A percentile compares a stretch with the other conserved stretches of the same genome.
These are phyloP conservation scores for Mycena albidolilacea DNA, from an alignment of 768 basidiomycete species.

Conservation along the genomic window DNA sequence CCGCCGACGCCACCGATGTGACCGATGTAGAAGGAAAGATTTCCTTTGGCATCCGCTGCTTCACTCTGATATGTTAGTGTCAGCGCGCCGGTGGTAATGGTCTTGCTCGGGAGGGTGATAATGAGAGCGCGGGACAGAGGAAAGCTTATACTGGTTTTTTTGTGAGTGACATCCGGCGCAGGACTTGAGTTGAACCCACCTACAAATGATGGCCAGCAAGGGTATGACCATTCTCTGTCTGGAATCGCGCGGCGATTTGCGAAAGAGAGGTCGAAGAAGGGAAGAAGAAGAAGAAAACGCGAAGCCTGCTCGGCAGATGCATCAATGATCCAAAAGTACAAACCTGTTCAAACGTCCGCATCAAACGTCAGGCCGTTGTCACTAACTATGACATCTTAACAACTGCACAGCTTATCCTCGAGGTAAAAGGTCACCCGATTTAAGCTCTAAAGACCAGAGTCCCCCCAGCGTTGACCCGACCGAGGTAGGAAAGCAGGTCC, in stretches of 20 bases:
- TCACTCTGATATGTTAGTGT: conserved; percentile 15
- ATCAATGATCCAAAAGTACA: no score
- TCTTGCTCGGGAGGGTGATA: background rate
- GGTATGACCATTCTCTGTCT: background rate
- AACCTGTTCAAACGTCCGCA: no score
- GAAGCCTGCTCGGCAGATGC: no score
- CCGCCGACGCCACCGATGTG: conserved; percentile 1
- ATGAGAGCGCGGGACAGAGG: conserved; percentile 9
- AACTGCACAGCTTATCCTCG: no score
- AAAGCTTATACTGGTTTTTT: no score
- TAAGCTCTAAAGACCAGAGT: no score
- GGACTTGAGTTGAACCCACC: background rate
- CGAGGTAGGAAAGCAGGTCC: no score
- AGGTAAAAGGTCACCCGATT: no score
- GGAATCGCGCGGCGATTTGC: background rate
- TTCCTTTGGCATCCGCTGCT: conserved; percentile 12
- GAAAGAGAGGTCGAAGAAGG: background rate
- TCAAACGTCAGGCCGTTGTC: no score
- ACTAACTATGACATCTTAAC: no score
- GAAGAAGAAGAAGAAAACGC: no score
- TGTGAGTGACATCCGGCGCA: background rate
- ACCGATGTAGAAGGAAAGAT: conserved; percentile 9
- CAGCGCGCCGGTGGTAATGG: background rate
- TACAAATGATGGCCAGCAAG: conserved; percentile 1
- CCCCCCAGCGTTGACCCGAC: no score